These are phyloP conservation scores for Tritrichomonas musculus DNA, from an alignment of 208 protist genomes.

Conservation along the genomic window DNA sequence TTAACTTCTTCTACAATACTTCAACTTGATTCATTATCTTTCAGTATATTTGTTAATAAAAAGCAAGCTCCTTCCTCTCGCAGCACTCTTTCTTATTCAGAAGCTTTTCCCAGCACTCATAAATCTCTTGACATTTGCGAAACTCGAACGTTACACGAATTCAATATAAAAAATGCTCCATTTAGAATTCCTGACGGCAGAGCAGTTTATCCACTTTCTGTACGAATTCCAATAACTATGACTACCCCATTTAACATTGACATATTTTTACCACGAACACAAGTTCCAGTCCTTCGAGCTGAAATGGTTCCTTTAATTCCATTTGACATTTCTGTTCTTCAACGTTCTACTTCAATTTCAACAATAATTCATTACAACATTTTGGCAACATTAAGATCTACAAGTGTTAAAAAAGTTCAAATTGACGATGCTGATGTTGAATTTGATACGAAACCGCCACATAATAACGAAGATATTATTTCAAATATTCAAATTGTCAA, in stretches of 20 bases:
- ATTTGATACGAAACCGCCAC: neutral
- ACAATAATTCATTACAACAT: neutral
- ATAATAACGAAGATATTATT: neutral
- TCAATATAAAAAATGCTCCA: neutral
- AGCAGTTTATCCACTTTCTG: neutral
- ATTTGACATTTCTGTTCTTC: neutral
- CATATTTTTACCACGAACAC: neutral
- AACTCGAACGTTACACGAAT: neutral
- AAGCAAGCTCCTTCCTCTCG: neutral
- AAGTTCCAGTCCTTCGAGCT: neutral
- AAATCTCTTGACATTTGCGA: neutral
- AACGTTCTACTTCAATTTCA: neutral
- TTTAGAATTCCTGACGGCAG: neutral
- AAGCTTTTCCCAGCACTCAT: neutral
- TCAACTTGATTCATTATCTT: neutral
- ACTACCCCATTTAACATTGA: neutral
- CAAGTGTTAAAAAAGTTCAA: neutral
- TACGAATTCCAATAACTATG: neutral
- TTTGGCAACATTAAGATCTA: neutral
- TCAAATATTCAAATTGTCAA: neutral
- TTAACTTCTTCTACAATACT: neutral
- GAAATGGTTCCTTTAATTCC: neutral
- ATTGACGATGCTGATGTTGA: neutral
- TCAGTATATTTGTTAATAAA: neutral
- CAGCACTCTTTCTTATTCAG: neutral